phyloP scores from a whole-genome alignment of 2,329 filamentous ascomycete species.

The Chrysosporium keratinophilum region DNA sequence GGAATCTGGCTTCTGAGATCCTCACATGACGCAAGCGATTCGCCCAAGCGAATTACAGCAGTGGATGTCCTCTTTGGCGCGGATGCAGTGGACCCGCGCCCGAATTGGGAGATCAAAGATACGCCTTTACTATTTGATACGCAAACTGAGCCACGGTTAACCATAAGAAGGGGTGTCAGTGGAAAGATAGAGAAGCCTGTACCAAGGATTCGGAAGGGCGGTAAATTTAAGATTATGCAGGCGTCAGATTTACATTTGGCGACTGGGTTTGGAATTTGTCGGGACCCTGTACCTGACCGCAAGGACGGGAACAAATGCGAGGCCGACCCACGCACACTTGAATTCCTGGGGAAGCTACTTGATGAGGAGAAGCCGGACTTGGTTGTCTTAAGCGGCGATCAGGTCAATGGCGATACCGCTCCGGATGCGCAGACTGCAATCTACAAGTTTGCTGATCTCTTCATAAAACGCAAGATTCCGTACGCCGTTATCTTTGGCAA shows the following conservation, averaged over 20 bases:
- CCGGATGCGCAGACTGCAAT: slow-evolving; percentile 87
- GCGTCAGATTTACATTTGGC: slow-evolving; percentile 88
- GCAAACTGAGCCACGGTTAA: slow-evolving; percentile 62
- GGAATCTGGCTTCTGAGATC: slow-evolving; percentile 77
- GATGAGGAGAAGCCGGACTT: slow-evolving; percentile 91
- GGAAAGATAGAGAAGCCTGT: slow-evolving; percentile 56
- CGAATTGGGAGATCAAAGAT: slow-evolving; percentile 71
- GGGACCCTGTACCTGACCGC: slow-evolving; percentile 69
- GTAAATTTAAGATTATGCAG: slow-evolving; percentile 96
- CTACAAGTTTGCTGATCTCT: slow-evolving; percentile 79
- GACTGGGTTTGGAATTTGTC: slow-evolving; percentile 74
- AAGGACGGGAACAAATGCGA: slow-evolving; percentile 66
- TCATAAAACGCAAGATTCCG: slow-evolving; percentile 79
- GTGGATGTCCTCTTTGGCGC: slow-evolving; percentile 82
- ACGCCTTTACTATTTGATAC: slow-evolving; percentile 58
- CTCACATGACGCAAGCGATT: slow-evolving; percentile 64
- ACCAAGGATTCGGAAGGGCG: slow-evolving; percentile 73
- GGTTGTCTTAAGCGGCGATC: slow-evolving; percentile 83
- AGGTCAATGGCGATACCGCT: slow-evolving; percentile 87
- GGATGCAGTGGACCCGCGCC: slow-evolving; percentile 80
- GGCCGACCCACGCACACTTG: slow-evolving; percentile 80
- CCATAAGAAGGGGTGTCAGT: slow-evolving; percentile 61
- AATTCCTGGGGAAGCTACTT: slow-evolving; percentile 72
- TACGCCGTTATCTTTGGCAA: slow-evolving; percentile 95
- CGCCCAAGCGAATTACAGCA: slow-evolving; percentile 62